A percentile compares a stretch with the other conserved stretches of the same genome.
Evolutionary conservation across 225 moss, liverwort and hornwort genomes (phyloP).

Genomic region (Rhytidiadelphus loreus): DNA sequence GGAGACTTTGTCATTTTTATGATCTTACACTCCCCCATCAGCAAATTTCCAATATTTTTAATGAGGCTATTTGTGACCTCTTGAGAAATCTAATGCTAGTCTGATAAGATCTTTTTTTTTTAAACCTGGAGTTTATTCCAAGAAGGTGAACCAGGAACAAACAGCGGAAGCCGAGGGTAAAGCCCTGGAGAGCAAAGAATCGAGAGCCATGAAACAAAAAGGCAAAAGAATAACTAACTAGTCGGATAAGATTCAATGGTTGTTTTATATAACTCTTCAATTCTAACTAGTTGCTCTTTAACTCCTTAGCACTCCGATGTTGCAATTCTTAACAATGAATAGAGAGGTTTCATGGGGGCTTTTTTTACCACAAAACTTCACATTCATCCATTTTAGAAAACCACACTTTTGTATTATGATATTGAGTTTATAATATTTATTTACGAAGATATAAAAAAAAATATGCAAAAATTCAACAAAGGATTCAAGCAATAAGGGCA

Average conservation of each 20-base stretch:
- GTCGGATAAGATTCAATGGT: rapidly evolving
- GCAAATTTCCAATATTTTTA: background rate
- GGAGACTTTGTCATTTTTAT: background rate
- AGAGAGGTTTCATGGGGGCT: background rate
- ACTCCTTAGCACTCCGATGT: rapidly evolving
- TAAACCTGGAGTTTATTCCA: too few relatives aligned
- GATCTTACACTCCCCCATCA: too few relatives aligned
- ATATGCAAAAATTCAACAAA: background rate
- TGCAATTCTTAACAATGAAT: rapidly evolving
- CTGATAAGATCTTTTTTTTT: rapidly evolving
- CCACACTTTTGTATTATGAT: background rate
- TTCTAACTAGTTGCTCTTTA: background rate
- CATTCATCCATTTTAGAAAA: background rate
- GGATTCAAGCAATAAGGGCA: rapidly evolving
- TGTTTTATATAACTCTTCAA: background rate
- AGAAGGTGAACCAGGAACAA: too few relatives aligned
- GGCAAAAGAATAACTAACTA: too few relatives aligned
- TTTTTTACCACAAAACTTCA: rapidly evolving
- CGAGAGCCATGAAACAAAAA: too few relatives aligned
- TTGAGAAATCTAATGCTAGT: background rate
- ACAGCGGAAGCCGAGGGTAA: too few relatives aligned
- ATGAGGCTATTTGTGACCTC: background rate
- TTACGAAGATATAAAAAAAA: background rate
- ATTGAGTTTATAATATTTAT: background rate
- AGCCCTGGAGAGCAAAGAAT: too few relatives aligned